Conservation (phyloP, 805 yeast species). For the Candida piceae region DNA sequence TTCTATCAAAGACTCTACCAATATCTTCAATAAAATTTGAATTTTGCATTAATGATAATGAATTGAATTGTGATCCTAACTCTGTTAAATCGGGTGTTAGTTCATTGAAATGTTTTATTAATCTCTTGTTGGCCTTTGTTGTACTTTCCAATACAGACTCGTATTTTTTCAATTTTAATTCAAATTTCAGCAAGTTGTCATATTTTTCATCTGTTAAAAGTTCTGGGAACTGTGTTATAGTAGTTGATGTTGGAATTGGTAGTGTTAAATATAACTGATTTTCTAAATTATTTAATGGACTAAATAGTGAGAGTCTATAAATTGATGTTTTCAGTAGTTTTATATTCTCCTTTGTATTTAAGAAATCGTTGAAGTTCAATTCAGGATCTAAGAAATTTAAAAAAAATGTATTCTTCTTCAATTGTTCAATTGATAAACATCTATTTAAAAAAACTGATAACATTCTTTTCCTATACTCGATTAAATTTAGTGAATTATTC, state of each 20-base stretch:
- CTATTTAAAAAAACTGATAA: slow-evolving; percentile 73
- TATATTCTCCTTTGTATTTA: slow-evolving; percentile 50
- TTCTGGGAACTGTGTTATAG: slow-evolving; percentile 21
- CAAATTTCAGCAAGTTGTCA: slow-evolving; percentile 25
- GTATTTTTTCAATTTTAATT: slow-evolving; percentile 29
- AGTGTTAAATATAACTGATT: slow-evolving; percentile 52
- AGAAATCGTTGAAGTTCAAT: slow-evolving; percentile 75
- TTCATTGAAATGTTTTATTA: slow-evolving; percentile 42
- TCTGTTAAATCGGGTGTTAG: slow-evolving; percentile 45
- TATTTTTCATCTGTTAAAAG: slow-evolving; percentile 25
- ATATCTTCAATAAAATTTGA: slow-evolving; percentile 57
- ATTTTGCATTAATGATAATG: slow-evolving; percentile 47
- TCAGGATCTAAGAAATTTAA: slow-evolving; percentile 81
- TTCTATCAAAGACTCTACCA: slow-evolving; percentile 81
- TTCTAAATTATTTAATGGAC: slow-evolving; percentile 49
- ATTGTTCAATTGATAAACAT: slow-evolving; percentile 53
- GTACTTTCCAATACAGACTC: slow-evolving; percentile 29
- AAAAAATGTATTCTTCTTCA: slow-evolving; percentile 59
- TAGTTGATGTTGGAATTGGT: slow-evolving; percentile 47
- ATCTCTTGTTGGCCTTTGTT: slow-evolving; percentile 37
- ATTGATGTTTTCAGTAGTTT: slow-evolving; percentile 44
- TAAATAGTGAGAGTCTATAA: slow-evolving; percentile 56
- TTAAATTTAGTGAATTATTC: slow-evolving; percentile 14
- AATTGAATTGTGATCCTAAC: slow-evolving; percentile 46
- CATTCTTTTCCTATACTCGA: slow-evolving; percentile 68